A percentile compares a stretch with the other conserved stretches of the same genome.
Evolutionary conservation across 2,329 filamentous ascomycete genomes (phyloP).

Genomic region (Aspergillus piperis): DNA sequence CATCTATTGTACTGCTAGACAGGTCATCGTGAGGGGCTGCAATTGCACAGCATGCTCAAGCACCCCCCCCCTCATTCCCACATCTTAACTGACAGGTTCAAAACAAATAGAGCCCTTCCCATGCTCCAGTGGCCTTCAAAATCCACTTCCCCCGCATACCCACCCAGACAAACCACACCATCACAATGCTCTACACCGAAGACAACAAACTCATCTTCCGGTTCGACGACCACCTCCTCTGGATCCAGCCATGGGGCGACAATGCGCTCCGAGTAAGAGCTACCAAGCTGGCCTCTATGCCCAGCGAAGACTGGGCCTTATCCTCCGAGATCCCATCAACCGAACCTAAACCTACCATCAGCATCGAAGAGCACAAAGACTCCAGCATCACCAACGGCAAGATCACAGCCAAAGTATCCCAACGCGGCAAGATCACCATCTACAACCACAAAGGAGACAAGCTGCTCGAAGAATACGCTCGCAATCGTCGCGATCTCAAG

Average conservation of each 20-base stretch:
- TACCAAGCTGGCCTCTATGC: conserved; percentile 40
- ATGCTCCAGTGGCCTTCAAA: background rate
- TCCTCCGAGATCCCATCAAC: conserved; percentile 21
- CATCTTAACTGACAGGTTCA: background rate
- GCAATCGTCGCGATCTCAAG: conserved; percentile 51
- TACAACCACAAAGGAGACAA: conserved; percentile 44
- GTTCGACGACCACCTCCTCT: conserved; percentile 42
- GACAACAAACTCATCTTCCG: conserved; percentile 37
- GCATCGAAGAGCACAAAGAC: conserved; percentile 24
- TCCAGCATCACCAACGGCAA: conserved; percentile 52
- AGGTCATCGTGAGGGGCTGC: background rate
- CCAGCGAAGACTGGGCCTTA: conserved; percentile 41
- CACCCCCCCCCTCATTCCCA: background rate
- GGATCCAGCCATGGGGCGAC: conserved; percentile 43
- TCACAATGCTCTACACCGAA: conserved; percentile 37
- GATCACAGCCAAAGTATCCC: conserved; percentile 51
- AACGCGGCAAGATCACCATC: conserved; percentile 54
- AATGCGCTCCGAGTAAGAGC: conserved; percentile 43
- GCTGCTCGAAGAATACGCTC: conserved; percentile 57
- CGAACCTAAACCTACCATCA: conserved; percentile 19
- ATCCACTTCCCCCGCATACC: no score
- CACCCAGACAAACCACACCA: background rate
- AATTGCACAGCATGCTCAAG: background rate
- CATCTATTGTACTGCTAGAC: background rate
- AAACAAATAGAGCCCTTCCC: background rate